A percentile compares a stretch with the other conserved stretches of the same genome.
Evolutionary conservation across 2,329 filamentous ascomycete genomes (phyloP).

Genomic region (Periglandula ipomoeae): DNA sequence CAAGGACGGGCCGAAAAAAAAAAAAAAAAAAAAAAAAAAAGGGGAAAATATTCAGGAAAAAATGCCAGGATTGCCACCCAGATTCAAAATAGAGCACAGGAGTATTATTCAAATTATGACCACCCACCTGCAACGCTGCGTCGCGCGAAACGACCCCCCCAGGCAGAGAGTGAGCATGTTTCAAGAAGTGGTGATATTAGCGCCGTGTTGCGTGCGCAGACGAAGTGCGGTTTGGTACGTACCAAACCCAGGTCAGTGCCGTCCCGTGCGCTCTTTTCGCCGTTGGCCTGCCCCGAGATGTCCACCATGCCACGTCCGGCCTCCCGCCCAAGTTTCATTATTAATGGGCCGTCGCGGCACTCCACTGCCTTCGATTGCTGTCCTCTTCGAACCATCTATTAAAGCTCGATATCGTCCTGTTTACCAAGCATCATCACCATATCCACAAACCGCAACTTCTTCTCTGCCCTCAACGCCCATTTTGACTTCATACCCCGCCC

Average conservation of each 20-base stretch:
- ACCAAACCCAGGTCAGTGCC: neutral
- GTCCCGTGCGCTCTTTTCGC: constrained; percentile 6
- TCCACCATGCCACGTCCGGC: neutral
- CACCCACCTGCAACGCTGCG: no score
- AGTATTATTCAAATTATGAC: neutral
- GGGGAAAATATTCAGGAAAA: no score
- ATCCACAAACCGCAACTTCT: neutral
- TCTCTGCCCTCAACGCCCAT: neutral
- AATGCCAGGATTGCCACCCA: no score
- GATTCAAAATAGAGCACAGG: no score
- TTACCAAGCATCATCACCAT: neutral
- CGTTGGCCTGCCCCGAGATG: no score
- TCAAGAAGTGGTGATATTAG: neutral
- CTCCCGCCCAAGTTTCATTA: neutral
- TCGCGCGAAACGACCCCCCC: neutral
- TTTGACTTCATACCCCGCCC: neutral
- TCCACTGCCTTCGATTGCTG: neutral
- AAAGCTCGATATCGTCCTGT: neutral
- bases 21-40: no score
- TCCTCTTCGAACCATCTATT: neutral
- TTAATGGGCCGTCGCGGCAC: neutral
- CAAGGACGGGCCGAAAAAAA: no score
- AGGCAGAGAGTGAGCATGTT: neutral
- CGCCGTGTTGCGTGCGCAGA: neutral
- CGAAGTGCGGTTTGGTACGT: neutral